phyloP scores from a whole-genome alignment of 1,284 basidiomycete species.

The Fomitopsis betulina region DNA sequence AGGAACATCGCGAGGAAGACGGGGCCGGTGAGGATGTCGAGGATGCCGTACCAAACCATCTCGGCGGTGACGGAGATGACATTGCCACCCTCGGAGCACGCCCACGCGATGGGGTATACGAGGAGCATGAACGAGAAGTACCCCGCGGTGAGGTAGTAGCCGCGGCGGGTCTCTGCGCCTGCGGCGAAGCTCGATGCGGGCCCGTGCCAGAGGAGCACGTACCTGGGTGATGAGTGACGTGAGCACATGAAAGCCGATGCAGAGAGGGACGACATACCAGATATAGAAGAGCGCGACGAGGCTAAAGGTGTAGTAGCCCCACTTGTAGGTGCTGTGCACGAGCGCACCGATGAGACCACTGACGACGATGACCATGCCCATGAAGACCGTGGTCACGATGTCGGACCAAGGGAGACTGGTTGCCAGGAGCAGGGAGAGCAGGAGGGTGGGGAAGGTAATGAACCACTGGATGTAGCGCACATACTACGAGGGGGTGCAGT shows the following conservation, averaged over 20 bases:
- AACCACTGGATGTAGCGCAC: slow-evolving; percentile 55
- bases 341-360: slow-evolving; percentile 47
- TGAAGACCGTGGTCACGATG: slow-evolving; percentile 50
- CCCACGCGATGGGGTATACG: neutral
- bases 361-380: slow-evolving; percentile 45
- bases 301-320: slow-evolving; percentile 41
- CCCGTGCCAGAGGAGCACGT: slow-evolving; percentile 25
- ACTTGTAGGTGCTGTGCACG: slow-evolving; percentile 46
- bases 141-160: slow-evolving; percentile 35
- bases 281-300: slow-evolving; percentile 41
- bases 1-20: slow-evolving; percentile 37
- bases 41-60: slow-evolving; percentile 2
- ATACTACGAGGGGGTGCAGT: slow-evolving; percentile 22
- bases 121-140: slow-evolving; percentile 19
- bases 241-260: slow-evolving; percentile 14
- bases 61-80: slow-evolving; percentile 2
- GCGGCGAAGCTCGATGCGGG: slow-evolving; percentile 30
- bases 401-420: slow-evolving; percentile 48
- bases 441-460: slow-evolving; percentile 48
- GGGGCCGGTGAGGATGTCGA: slow-evolving; percentile 48
- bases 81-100: neutral
- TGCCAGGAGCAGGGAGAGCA: slow-evolving; percentile 47
- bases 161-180: slow-evolving; percentile 30
- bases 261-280: slow-evolving; percentile 33
- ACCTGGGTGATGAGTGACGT: slow-evolving; percentile 14